phyloP scores from a whole-genome alignment of 2,329 filamentous ascomycete genomes.

The Bertia moriformis region DNA sequence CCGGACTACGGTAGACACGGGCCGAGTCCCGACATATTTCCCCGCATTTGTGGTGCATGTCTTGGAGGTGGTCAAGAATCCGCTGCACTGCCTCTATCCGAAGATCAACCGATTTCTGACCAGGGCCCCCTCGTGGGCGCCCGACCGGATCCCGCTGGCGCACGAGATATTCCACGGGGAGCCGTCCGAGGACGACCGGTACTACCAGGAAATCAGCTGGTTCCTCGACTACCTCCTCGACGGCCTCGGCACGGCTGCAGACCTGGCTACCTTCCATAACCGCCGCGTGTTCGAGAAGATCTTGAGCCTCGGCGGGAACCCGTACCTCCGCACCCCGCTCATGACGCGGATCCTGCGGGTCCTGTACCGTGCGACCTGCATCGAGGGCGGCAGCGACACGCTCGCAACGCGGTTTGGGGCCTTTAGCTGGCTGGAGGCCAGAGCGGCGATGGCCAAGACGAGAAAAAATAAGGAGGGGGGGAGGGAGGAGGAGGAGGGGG shows the following conservation, averaged over 20 bases:
- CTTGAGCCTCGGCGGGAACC: constrained; percentile 53
- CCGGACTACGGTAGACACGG: constrained; percentile 31
- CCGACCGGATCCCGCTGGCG: constrained; percentile 60
- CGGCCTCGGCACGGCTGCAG: constrained; percentile 41
- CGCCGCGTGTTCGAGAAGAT: constrained; percentile 62
- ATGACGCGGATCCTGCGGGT: constrained; percentile 46
- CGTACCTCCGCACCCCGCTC: constrained; percentile 42
- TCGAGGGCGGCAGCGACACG: constrained; percentile 64
- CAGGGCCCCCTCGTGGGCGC: constrained; percentile 60
- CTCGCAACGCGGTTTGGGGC: constrained; percentile 64
- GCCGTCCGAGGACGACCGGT: constrained; percentile 58
- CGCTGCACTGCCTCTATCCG: constrained; percentile 68
- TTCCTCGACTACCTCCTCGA: constrained; percentile 58
- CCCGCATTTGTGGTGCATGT: constrained; percentile 62
- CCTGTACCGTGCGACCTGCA: constrained; percentile 50
- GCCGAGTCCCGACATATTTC: constrained; percentile 57
- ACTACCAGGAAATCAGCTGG: constrained; percentile 63
- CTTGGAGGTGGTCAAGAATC: constrained; percentile 57
- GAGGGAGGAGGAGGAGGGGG: constrained; percentile 3
- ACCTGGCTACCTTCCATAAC: constrained; percentile 45
- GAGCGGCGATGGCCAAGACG: constrained; percentile 26
- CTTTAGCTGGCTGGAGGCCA: constrained; percentile 59
- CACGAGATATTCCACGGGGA: constrained; percentile 46
- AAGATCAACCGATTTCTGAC: constrained; percentile 79
- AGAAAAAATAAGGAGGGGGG: too few relatives aligned